phyloP scores from a whole-genome alignment of 192 early-diverging fungal genomes.

The Funneliformis mosseae region DNA sequence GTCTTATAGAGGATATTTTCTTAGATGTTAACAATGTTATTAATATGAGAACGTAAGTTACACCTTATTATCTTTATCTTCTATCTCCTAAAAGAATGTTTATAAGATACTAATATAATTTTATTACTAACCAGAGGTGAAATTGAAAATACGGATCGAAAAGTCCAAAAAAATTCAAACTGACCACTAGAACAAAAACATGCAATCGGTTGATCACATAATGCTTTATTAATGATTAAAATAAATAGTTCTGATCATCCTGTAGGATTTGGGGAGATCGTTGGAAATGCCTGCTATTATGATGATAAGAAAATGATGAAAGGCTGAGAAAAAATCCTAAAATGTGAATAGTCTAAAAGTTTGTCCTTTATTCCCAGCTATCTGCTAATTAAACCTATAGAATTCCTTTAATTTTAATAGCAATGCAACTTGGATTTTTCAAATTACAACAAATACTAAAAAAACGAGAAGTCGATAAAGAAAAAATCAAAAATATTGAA shows the following conservation, averaged over 20 bases:
- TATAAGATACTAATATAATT: too few species aligned
- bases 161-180: not conserved
- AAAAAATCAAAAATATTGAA: not conserved
- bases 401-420: not conserved
- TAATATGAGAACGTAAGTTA: too few species aligned
- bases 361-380: not conserved
- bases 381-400: not conserved
- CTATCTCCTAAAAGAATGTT: too few species aligned
- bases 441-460: not conserved
- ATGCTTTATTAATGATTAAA: constrained; percentile 6
- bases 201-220: not conserved
- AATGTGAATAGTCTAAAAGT: not conserved
- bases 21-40: too few species aligned
- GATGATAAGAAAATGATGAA: not conserved
- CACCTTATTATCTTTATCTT: too few species aligned
- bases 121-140: not conserved
- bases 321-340: not conserved
- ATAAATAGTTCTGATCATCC: not conserved
- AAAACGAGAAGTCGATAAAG: constrained; percentile 1
- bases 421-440: constrained; percentile 8
- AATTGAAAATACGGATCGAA: not conserved
- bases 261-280: constrained; percentile 1
- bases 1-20: too few species aligned
- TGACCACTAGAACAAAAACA: not conserved
- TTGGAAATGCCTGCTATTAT: not conserved